phyloP scores from a whole-genome alignment of 1,284 basidiomycete genomes.

The Irpex rosettiformis region DNA sequence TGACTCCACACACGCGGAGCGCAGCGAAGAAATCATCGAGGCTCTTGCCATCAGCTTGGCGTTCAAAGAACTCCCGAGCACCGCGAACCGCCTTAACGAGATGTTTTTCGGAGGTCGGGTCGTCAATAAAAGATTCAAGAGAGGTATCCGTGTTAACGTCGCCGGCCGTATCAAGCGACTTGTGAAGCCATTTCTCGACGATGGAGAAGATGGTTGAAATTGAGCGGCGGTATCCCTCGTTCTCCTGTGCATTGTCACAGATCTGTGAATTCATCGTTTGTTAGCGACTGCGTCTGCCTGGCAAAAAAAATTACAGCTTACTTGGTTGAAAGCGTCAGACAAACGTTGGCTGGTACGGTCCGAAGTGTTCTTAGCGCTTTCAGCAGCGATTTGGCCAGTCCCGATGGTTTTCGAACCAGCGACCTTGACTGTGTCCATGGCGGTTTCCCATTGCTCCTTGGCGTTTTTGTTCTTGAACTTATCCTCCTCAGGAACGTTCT shows the following conservation, averaged over 20 bases:
- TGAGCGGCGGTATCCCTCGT: conserved; percentile 51
- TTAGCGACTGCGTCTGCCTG: neutral
- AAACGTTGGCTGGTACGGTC: conserved; percentile 39
- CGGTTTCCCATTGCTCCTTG: conserved; percentile 54
- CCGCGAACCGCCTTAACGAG: conserved; percentile 44
- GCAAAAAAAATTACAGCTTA: conserved; percentile 23
- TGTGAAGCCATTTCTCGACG: conserved; percentile 52
- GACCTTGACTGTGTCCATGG: conserved; percentile 60
- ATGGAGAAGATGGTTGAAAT: conserved; percentile 54
- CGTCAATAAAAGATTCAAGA: conserved; percentile 52
- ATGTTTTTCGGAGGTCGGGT: conserved; percentile 55
- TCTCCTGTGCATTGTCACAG: conserved; percentile 56
- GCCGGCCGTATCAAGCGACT: conserved; percentile 46
- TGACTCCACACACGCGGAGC: conserved; percentile 37
- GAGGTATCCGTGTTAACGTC: conserved; percentile 39
- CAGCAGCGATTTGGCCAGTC: conserved; percentile 39
- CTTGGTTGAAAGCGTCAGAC: conserved; percentile 50
- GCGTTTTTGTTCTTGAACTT: conserved; percentile 36
- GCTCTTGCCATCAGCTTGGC: conserved; percentile 42
- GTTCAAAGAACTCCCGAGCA: conserved; percentile 45
- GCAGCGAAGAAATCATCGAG: conserved; percentile 40
- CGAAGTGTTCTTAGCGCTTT: conserved; percentile 39
- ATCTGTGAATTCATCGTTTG: conserved; percentile 36
- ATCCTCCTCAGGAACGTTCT: conserved; percentile 43
- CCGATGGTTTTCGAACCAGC: conserved; percentile 55